A percentile compares a stretch with the other conserved stretches of the same genome.
phyloP scores from a whole-genome alignment of 305 asterid genomes.

The Fraxinus dipetala region DNA sequence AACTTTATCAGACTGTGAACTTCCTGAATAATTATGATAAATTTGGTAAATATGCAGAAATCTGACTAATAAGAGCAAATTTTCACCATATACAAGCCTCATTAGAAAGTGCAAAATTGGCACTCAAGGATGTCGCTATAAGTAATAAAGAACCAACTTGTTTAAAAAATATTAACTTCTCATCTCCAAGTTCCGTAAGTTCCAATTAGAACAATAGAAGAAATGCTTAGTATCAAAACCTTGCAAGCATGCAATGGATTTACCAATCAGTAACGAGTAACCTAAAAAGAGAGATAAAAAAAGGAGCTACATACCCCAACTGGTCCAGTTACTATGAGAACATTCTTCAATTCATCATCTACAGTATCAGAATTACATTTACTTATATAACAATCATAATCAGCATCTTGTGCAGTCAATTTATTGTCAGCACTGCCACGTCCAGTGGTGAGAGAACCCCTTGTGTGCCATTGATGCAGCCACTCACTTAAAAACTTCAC shows the following conservation, averaged over 20 bases:
- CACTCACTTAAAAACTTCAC: conserved; percentile 76
- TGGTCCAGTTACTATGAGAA: conserved; percentile 87
- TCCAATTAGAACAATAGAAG: neutral
- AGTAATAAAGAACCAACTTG: neutral
- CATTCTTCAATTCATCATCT: conserved; percentile 75
- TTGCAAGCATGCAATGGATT: conserved; percentile 20
- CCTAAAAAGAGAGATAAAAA: conserved; percentile 17
- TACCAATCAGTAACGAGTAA: conserved; percentile 6
- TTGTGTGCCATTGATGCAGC: conserved; percentile 85
- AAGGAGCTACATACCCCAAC: conserved; percentile 70
- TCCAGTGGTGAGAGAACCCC: conserved; percentile 44
- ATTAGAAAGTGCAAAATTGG: neutral
- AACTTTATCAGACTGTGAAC: neutral
- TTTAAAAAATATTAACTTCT: neutral
- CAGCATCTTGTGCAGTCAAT: conserved; percentile 34
- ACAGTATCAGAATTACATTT: conserved; percentile 51
- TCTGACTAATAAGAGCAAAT: neutral
- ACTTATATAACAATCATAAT: conserved; percentile 47
- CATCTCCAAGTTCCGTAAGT: neutral
- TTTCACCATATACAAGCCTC: neutral
- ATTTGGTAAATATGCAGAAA: neutral
- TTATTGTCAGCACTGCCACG: conserved; percentile 36
- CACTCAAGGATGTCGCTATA: neutral
- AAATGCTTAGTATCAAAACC: neutral
- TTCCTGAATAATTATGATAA: neutral